These are phyloP conservation scores for Bruguiera gymnorhiza DNA, from an alignment of 345 rosid species.

Conservation along the genomic window DNA sequence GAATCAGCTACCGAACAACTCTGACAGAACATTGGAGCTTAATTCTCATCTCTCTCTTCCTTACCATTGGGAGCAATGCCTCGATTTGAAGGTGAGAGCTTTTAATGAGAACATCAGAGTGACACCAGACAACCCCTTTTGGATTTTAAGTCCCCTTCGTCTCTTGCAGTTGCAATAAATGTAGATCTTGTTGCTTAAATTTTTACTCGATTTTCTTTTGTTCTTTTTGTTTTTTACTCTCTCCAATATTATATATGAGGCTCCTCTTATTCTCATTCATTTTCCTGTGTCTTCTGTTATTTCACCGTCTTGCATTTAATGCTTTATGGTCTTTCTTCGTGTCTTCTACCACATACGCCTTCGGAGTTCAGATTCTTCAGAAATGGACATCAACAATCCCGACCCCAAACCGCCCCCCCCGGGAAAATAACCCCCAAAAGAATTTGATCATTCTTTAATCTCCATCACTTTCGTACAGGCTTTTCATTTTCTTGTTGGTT, in stretches of 20 bases:
- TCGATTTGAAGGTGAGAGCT: conserved; percentile 66
- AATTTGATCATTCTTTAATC: too few species aligned
- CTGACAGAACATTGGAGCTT: conserved; percentile 60
- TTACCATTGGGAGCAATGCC: conserved; percentile 86
- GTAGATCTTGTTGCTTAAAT: conserved; percentile 39
- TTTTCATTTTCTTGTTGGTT: too few species aligned
- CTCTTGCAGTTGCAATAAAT: conserved; percentile 49
- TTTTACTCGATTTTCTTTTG: conserved; percentile 13
- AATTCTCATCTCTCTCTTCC: conserved; percentile 72
- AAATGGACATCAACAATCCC: neutral
- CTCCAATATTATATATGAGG: neutral
- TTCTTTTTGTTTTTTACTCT: conserved; percentile 7
- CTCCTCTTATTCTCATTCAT: neutral
- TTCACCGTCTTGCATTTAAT: conserved; percentile 36
- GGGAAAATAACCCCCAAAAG: too few species aligned
- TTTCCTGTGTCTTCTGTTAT: conserved; percentile 23
- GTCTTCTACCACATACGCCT: conserved; percentile 11
- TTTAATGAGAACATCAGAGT: neutral
- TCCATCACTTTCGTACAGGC: too few species aligned
- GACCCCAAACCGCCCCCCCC: too few species aligned
- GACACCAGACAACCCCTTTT: neutral
- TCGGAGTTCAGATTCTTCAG: neutral
- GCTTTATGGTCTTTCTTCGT: conserved; percentile 6
- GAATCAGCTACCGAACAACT: conserved; percentile 22
- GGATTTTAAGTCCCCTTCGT: conserved; percentile 28